These are phyloP conservation scores for Adenanthera pavonina DNA, from an alignment of 306 rosid genomes.

Conservation along the genomic window DNA sequence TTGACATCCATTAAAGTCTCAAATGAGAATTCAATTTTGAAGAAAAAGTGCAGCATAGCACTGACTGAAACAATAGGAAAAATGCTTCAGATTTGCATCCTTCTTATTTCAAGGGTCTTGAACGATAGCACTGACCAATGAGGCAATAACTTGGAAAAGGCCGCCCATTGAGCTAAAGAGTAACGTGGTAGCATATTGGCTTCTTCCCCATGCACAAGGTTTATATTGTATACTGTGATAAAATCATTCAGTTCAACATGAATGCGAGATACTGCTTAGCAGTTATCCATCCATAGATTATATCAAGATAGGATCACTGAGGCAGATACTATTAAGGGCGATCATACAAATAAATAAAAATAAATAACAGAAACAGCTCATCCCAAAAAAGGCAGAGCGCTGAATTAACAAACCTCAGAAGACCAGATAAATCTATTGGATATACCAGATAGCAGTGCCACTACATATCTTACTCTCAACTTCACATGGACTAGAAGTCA, in stretches of 20 bases:
- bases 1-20: not conserved
- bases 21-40: not conserved
- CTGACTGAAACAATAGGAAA: not conserved
- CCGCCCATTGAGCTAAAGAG: constrained; percentile 7
- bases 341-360: no score
- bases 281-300: no score
- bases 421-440: no score
- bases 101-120: not conserved
- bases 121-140: not conserved
- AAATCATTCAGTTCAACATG: not conserved
- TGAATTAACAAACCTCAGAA: no score
- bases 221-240: constrained; percentile 12
- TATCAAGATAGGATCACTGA: not conserved
- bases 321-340: not conserved
- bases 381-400: not conserved
- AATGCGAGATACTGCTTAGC: not conserved
- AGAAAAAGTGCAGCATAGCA: not conserved
- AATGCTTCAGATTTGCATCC: not conserved
- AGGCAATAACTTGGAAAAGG: constrained; percentile 2
- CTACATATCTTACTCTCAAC: not conserved
- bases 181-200: not conserved
- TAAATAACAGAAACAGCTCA: not conserved
- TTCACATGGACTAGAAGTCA: not conserved
- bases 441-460: no score
- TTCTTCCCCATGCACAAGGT: not conserved